These are phyloP conservation scores for Mucor circinelloides DNA, from an alignment of 371 early-diverging fungal genomes.

Conservation along the genomic window DNA sequence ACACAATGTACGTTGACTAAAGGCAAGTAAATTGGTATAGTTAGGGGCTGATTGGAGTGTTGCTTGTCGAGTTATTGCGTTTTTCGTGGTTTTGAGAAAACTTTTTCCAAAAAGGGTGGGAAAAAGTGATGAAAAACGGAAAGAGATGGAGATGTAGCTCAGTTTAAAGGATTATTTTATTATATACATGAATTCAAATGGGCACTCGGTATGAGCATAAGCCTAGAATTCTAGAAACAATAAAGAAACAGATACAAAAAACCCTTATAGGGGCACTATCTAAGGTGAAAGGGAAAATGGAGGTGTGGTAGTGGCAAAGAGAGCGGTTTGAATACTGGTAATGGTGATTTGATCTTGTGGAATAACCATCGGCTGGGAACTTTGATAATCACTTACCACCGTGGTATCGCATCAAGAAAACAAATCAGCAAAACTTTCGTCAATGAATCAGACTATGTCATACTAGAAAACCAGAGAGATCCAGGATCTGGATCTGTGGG, in stretches of 20 bases:
- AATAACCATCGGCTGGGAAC: background rate
- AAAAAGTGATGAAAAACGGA: too few relatives aligned
- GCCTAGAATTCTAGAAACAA: background rate
- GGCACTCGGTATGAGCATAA: background rate
- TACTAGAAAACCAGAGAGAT: background rate
- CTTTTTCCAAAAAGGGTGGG: too few relatives aligned
- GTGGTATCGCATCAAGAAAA: background rate
- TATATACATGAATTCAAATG: background rate
- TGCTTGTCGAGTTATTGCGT: too few relatives aligned
- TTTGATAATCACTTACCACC: conserved; percentile 4
- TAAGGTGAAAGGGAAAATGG: background rate
- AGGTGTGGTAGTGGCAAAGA: background rate
- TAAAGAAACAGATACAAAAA: background rate
- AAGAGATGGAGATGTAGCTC: background rate
- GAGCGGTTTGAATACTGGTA: background rate
- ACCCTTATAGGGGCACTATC: background rate
- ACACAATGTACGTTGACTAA: too few relatives aligned
- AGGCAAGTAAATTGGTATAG: too few relatives aligned
- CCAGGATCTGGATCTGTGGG: background rate
- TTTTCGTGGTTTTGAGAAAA: too few relatives aligned
- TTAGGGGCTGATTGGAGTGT: too few relatives aligned
- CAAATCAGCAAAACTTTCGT: background rate
- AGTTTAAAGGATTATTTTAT: background rate
- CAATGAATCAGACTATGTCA: background rate
- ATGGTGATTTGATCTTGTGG: background rate